phyloP scores from a whole-genome alignment of 1,284 basidiomycete genomes.

The Naganishia albida region DNA sequence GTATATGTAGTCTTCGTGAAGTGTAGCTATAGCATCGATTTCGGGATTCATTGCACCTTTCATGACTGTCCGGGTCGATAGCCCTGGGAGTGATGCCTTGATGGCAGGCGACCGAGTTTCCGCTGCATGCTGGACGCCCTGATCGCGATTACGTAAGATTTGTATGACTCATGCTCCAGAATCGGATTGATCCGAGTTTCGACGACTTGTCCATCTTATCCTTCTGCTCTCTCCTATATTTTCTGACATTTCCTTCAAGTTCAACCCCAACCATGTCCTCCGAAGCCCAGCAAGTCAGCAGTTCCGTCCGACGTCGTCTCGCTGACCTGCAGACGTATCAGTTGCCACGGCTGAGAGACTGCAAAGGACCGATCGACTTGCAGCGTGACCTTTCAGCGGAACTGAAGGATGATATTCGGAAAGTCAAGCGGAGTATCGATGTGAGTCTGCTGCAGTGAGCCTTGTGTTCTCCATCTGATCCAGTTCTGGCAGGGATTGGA shows the following conservation, averaged over 20 bases:
- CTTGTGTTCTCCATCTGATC: neutral
- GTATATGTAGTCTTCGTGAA: too few relatives aligned
- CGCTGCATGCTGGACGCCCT: too few relatives aligned
- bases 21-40: too few relatives aligned
- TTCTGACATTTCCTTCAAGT: neutral
- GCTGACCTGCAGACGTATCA: conserved; percentile 69
- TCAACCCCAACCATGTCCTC: neutral
- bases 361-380: conserved; percentile 64
- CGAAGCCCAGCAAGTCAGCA: neutral
- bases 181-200: too few relatives aligned
- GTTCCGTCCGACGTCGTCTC: conserved; percentile 60
- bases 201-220: too few relatives aligned
- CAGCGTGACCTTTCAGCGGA: conserved; percentile 75
- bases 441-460: conserved; percentile 55
- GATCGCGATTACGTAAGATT: too few relatives aligned
- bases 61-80: too few relatives aligned
- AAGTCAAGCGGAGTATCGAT: conserved; percentile 66
- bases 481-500: conserved; percentile 61
- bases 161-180: too few relatives aligned
- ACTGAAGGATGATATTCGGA: conserved; percentile 70
- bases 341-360: conserved; percentile 69
- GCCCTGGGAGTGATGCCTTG: too few relatives aligned
- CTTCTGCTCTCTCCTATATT: too few relatives aligned
- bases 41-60: too few relatives aligned
- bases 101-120: too few relatives aligned